Evolutionary conservation across 441 rosid genomes (phyloP).

Genomic region (Corymbia calophylla): DNA sequence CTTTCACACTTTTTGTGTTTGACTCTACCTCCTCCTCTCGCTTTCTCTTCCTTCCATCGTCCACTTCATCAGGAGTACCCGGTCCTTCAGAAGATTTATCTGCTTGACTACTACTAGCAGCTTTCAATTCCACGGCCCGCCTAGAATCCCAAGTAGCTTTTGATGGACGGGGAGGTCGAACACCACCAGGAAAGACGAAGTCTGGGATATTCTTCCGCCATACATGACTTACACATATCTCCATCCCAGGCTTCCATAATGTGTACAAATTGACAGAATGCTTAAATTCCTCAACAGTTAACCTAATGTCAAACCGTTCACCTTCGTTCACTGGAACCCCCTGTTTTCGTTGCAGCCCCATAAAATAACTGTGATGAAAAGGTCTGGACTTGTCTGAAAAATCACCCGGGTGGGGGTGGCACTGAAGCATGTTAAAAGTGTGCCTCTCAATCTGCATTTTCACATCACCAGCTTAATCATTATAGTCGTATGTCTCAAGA

Average conservation of each 20-base stretch:
- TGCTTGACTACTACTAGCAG: background rate
- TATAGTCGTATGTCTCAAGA: background rate
- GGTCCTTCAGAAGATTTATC: slow-evolving; percentile 34
- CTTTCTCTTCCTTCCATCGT: slow-evolving; percentile 60
- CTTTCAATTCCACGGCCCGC: slow-evolving; percentile 35
- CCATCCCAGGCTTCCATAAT: slow-evolving; percentile 76
- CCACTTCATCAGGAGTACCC: slow-evolving; percentile 44
- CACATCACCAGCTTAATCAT: slow-evolving; percentile 1
- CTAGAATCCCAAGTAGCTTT: slow-evolving; percentile 67
- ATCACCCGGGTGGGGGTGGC: slow-evolving; percentile 93
- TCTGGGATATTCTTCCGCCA: slow-evolving; percentile 61
- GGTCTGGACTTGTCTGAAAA: slow-evolving; percentile 69
- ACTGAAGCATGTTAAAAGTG: slow-evolving; percentile 76
- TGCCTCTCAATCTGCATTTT: slow-evolving; percentile 73
- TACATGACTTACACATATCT: slow-evolving; percentile 68
- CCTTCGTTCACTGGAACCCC: slow-evolving; percentile 79
- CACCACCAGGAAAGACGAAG: slow-evolving; percentile 84
- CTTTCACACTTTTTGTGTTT: background rate
- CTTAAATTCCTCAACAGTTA: slow-evolving; percentile 88
- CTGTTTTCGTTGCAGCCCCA: slow-evolving; percentile 96
- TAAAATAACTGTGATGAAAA: slow-evolving; percentile 70
- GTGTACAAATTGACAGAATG: slow-evolving; percentile 51
- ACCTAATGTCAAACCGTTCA: slow-evolving; percentile 78
- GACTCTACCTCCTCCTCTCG: slow-evolving; percentile 27
- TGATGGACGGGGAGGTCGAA: slow-evolving; percentile 64